Conservation (phyloP, 2,329 filamentous ascomycete genomes). For the Pseudocercospora musae region DNA sequence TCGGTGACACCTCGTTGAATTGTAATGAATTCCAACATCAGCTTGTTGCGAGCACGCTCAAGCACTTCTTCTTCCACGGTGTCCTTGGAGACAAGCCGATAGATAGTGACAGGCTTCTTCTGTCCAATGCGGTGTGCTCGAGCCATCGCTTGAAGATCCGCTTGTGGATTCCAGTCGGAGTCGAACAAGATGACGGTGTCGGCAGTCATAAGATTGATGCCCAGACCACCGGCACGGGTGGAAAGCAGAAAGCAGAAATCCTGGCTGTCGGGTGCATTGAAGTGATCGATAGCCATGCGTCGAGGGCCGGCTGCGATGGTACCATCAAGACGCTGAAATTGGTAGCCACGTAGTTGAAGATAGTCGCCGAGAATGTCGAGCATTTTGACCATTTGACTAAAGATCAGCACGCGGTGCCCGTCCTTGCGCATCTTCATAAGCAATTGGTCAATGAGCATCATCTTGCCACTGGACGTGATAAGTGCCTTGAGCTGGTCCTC, state of each 20-base stretch:
- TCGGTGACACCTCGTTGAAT: constrained; percentile 97
- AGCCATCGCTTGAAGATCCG: constrained; percentile 97
- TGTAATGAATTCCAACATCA: constrained; percentile 93
- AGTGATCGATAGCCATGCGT: constrained; percentile 94
- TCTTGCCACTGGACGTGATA: constrained; percentile 96
- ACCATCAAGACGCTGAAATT: constrained; percentile 91
- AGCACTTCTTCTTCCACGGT: constrained; percentile 98
- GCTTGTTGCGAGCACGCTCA: constrained; percentile 93
- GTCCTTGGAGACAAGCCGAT: constrained; percentile 94
- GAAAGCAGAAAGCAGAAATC: constrained; percentile 97
- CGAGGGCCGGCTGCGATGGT: constrained; percentile 86
- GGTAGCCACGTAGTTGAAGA: constrained; percentile 85
- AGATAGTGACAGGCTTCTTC: constrained; percentile 92
- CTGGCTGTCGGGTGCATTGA: constrained; percentile 92
- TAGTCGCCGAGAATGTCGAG: constrained; percentile 95
- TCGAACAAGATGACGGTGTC: constrained; percentile 98
- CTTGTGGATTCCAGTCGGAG: constrained; percentile 98
- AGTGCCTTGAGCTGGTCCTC: constrained; percentile 90
- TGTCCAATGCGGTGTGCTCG: constrained; percentile 97
- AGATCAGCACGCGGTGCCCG: constrained; percentile 92
- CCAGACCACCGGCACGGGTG: constrained; percentile 92
- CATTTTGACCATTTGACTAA: constrained; percentile 99
- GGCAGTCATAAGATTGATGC: constrained; percentile 98
- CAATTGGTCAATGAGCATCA: constrained; percentile 98
- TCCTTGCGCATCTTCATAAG: constrained; percentile 89